Conservation (phyloP, 2,329 filamentous ascomycete genomes). For the Sporothrix protearum region DNA sequence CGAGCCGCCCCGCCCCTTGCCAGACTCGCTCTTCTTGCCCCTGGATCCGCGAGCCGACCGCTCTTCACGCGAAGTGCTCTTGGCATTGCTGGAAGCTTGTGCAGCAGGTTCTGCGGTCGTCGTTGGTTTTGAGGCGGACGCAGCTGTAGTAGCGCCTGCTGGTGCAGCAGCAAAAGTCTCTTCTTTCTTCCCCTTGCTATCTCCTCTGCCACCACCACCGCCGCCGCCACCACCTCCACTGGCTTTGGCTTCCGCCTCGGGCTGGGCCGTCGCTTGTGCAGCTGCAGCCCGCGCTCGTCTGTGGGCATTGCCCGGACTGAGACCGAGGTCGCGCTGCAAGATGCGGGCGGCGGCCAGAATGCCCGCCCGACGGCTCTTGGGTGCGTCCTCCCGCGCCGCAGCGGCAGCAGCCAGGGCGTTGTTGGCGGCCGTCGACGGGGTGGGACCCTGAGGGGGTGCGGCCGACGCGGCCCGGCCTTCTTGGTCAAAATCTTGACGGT, state of each 20-base stretch:
- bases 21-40: conserved; percentile 27
- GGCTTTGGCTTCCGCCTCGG: conserved; percentile 30
- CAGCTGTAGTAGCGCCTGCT: background rate
- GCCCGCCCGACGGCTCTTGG: conserved; percentile 57
- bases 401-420: conserved; percentile 42
- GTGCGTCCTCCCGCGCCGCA: conserved; percentile 47
- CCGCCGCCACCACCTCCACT: background rate
- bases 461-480: conserved; percentile 51
- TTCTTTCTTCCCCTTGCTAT: conserved; percentile 4
- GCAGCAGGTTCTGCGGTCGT: background rate
- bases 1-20: conserved; percentile 24
- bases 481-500: conserved; percentile 64
- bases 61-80: conserved; percentile 18
- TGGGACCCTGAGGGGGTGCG: conserved; percentile 42
- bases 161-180: background rate
- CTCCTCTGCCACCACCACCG: background rate
- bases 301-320: conserved; percentile 61
- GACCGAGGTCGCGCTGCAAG: conserved; percentile 62
- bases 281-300: conserved; percentile 48
- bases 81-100: background rate
- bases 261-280: conserved; percentile 46
- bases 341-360: conserved; percentile 63
- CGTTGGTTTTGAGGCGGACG: background rate
- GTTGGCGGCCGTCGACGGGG: conserved; percentile 38
- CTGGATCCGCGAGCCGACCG: conserved; percentile 26